These are phyloP conservation scores for Apiotrichum sp. DNA, from an alignment of 1,284 basidiomycete species.

Conservation along the genomic window DNA sequence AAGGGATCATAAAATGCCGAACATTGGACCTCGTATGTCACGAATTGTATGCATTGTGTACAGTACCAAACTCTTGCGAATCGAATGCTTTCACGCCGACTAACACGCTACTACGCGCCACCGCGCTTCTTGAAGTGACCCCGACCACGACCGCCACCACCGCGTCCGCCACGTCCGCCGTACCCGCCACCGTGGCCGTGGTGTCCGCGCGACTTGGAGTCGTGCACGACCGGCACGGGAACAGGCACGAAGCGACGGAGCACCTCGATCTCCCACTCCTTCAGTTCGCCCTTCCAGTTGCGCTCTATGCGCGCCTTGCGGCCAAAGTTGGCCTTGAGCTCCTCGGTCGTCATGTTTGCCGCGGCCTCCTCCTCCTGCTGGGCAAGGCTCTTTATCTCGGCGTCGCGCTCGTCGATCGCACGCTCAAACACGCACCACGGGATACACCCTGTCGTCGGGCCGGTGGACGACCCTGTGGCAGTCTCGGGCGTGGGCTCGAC, in stretches of 20 bases:
- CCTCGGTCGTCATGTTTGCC: constrained; percentile 47
- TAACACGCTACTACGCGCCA: too few species aligned
- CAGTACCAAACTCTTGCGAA: not conserved
- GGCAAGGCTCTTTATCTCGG: constrained; percentile 47
- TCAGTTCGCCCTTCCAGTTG: constrained; percentile 21
- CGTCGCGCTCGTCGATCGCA: constrained; percentile 51
- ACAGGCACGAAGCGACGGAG: constrained; percentile 37
- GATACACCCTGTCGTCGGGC: constrained; percentile 52
- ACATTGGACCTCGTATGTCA: not conserved
- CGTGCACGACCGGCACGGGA: constrained; percentile 23
- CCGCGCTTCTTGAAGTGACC: too few species aligned
- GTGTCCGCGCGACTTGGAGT: constrained; percentile 10
- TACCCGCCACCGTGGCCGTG: not conserved
- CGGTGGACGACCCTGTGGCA: not conserved
- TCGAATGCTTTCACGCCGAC: too few species aligned
- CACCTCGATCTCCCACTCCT: constrained; percentile 45
- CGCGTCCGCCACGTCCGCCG: too few species aligned
- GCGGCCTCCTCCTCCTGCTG: constrained; percentile 41
- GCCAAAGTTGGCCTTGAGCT: constrained; percentile 22
- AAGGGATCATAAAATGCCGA: not conserved
- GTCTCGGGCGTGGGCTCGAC: constrained; percentile 1
- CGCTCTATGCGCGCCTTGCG: constrained; percentile 55
- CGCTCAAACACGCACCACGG: constrained; percentile 72
- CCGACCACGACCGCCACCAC: too few species aligned
- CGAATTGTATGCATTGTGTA: constrained; percentile 2